Conservation (phyloP, 2,329 filamentous ascomycete species). For the Metarhizium robertsii region DNA sequence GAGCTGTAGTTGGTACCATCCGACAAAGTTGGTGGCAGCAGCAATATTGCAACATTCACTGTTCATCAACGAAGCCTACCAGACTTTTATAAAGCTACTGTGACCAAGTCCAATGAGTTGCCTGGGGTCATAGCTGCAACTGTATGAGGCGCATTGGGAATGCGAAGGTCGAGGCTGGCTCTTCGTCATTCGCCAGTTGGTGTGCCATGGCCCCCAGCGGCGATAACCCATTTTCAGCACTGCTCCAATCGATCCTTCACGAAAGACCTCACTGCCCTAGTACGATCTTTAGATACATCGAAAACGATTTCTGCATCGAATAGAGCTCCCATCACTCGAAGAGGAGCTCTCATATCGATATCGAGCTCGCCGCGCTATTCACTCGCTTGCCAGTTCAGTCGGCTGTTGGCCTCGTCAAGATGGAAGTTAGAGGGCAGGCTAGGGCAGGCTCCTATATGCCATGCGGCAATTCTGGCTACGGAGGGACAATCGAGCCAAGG, state of each 20-base stretch:
- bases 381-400: background rate
- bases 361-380: background rate
- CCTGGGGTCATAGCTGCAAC: conserved; percentile 9
- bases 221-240: background rate
- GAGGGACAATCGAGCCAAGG: too few relatives aligned
- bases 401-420: conserved; percentile 6
- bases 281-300: conserved; percentile 5
- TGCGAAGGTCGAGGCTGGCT: conserved; percentile 18
- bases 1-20: background rate
- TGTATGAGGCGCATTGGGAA: conserved; percentile 15
- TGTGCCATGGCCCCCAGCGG: background rate
- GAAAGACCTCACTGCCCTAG: conserved; percentile 10
- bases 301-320: background rate
- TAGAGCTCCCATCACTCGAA: background rate
- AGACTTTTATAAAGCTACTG: background rate
- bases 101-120: background rate
- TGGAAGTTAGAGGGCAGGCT: conserved; percentile 11
- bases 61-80: background rate
- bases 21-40: background rate
- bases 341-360: background rate
- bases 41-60: background rate
- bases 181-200: conserved; percentile 9
- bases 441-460: conserved; percentile 7
- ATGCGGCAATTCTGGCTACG: background rate
- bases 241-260: background rate